Evolutionary conservation across 257 asterid species (phyloP), one percentile per base, ranked within the genome.

Genomic region (Gentiana dahurica): DNA sequence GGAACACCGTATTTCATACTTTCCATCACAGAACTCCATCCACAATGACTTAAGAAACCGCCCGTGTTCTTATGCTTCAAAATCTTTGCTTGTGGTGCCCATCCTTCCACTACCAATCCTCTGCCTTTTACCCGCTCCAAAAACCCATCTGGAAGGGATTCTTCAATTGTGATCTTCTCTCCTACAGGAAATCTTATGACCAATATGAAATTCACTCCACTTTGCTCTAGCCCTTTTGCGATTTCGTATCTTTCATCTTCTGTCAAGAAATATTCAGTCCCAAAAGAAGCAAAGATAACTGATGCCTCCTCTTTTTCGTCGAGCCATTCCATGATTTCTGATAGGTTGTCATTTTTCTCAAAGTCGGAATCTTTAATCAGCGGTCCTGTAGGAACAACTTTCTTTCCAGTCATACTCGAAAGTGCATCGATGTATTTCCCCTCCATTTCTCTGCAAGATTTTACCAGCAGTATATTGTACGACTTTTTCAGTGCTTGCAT

Each of bases 1-100:
- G 88, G 94, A 58, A 80, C 77, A 3, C 79, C 78, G 2, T 32
- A 75, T 10, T 66, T 57, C n/a, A 83, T 59, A 0, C 73, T 75
- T 36, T 88, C 82, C 75, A 81, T 72, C 65, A 82, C 78, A 2
- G 88, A 80, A 58, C 77, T 72, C 93, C 93, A 82, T 24, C 93
- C 87, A 9, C 88, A 85, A 8, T 85, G 83, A 44, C 82, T 85
- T 69, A 82, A 5, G 13, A 85, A 85, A 15, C 79, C 93, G 0
- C 90, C 94, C 0, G 77, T 61, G 39, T 78, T 82, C 2, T 61
- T 36, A 51, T 81, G 88, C 2, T 59, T 49, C 12, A 88, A 52
- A 2, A 85, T 82, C 62, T 46, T 64, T 53, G 59, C 56, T 64
- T 77, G 95, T 10, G 90, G 81, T 3, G 80, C 94, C 90, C 88